Conservation (phyloP, 106 monocot genomes). For the Vanilla planifolia region DNA sequence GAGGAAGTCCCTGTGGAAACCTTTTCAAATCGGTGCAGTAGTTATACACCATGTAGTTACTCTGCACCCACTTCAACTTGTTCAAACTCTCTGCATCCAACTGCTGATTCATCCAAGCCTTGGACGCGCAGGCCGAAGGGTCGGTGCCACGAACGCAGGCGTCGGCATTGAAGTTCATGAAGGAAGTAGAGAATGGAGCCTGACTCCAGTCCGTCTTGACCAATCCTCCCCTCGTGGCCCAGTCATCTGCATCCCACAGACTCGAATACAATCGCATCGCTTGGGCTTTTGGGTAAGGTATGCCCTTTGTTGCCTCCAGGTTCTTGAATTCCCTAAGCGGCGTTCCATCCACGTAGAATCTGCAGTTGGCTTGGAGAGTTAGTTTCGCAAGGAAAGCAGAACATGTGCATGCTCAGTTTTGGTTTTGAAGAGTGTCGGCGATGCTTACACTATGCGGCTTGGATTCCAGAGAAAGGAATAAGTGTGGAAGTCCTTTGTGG, state of each 20-base stretch:
- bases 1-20: conserved; percentile 32
- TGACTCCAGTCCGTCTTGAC: conserved; percentile 29
- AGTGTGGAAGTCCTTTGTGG: conserved; percentile 18
- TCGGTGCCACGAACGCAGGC: conserved; percentile 10
- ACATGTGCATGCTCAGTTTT: not conserved
- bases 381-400: not conserved
- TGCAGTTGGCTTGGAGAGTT: not conserved
- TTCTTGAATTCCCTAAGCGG: conserved; percentile 25
- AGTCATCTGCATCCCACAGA: conserved; percentile 31
- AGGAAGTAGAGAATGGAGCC: conserved; percentile 23
- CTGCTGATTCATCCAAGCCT: conserved; percentile 29
- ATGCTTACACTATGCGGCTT: conserved; percentile 1
- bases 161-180: conserved; percentile 14
- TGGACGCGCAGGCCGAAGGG: conserved; percentile 1
- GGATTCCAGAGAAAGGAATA: conserved; percentile 23
- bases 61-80: conserved; percentile 22
- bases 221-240: conserved; percentile 24
- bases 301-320: conserved; percentile 4
- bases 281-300: conserved; percentile 13
- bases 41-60: conserved; percentile 42
- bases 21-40: conserved; percentile 36
- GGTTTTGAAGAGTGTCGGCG: not conserved
- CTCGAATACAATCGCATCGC: conserved; percentile 24
- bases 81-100: conserved; percentile 7
- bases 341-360: conserved; percentile 18